Evolutionary conservation across 164 flowering plant species (phyloP).

Genomic region (Tetracentron sinense): DNA sequence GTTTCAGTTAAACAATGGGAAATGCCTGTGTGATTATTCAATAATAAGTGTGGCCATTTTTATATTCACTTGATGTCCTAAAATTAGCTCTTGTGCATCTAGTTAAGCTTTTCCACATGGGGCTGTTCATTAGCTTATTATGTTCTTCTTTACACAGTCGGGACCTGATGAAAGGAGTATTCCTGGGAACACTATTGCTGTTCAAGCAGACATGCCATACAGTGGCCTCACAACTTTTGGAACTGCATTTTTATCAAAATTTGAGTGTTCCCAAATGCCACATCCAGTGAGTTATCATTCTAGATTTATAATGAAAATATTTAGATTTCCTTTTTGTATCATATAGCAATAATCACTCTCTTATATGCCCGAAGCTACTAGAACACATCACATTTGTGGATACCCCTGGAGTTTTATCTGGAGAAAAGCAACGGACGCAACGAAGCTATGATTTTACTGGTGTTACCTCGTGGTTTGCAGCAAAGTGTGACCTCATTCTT

Average conservation of each 20-base stretch:
- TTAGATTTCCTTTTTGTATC: background rate
- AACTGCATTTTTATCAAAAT: slow-evolving; percentile 90
- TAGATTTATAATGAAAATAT: background rate
- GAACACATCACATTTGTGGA: slow-evolving; percentile 95
- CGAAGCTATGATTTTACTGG: slow-evolving; percentile 97
- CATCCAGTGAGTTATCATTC: slow-evolving; percentile 64
- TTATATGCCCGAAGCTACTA: slow-evolving; percentile 53
- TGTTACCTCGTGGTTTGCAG: slow-evolving; percentile 98
- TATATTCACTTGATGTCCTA: background rate
- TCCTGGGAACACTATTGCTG: slow-evolving; percentile 95
- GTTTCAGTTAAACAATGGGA: background rate
- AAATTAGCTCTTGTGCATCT: background rate
- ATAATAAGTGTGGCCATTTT: background rate
- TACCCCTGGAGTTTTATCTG: slow-evolving; percentile 95
- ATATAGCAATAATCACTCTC: slow-evolving; percentile 1
- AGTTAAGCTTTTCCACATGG: background rate
- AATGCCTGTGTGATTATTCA: background rate
- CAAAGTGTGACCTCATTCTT: slow-evolving; percentile 87
- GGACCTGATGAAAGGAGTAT: slow-evolving; percentile 94
- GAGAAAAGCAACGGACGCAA: slow-evolving; percentile 96
- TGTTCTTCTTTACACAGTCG: slow-evolving; percentile 38
- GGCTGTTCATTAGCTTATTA: background rate
- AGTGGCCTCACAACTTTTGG: slow-evolving; percentile 92
- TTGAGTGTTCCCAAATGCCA: slow-evolving; percentile 98
- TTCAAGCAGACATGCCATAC: slow-evolving; percentile 98